Conservation (phyloP, 1,139 yeast genomes). For the Nadsonia commutata region DNA sequence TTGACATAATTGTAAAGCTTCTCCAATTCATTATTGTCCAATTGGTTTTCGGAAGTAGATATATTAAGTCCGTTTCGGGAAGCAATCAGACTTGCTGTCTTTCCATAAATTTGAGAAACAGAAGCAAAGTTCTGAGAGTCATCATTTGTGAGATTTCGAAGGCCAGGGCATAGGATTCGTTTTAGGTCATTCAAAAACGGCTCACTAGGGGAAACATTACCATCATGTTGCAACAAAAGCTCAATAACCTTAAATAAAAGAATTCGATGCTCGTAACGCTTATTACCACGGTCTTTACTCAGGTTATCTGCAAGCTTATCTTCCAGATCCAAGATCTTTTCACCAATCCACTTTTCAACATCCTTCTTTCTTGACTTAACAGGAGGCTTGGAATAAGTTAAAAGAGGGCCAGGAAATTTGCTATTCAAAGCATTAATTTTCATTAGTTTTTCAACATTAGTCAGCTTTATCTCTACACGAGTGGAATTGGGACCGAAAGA, state of each 20-base stretch:
- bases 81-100: conserved; percentile 8
- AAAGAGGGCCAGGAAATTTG: conserved; percentile 52
- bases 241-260: conserved; percentile 20
- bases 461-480: conserved; percentile 19
- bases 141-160: conserved; percentile 7
- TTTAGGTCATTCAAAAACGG: conserved; percentile 11
- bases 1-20: background rate
- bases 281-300: conserved; percentile 7
- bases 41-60: conserved; percentile 14
- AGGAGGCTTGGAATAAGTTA: conserved; percentile 18
- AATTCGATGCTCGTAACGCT: conserved; percentile 14
- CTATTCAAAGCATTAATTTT: conserved; percentile 15
- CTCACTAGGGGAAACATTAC: conserved; percentile 2
- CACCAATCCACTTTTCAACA: conserved; percentile 44
- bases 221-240: conserved; percentile 5
- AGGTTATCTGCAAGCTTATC: conserved; percentile 3
- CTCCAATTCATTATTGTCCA: conserved; percentile 29
- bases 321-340: conserved; percentile 18
- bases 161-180: conserved; percentile 15
- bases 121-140: conserved; percentile 13
- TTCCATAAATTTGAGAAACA: conserved; percentile 16
- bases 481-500: conserved; percentile 18
- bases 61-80: conserved; percentile 8
- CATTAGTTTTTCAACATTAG: conserved; percentile 18
- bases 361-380: conserved; percentile 45